A percentile compares a stretch with the other conserved stretches of the same genome.
These are phyloP conservation scores for Sonneratia alba DNA, from an alignment of 345 rosid genomes.

Conservation along the genomic window DNA sequence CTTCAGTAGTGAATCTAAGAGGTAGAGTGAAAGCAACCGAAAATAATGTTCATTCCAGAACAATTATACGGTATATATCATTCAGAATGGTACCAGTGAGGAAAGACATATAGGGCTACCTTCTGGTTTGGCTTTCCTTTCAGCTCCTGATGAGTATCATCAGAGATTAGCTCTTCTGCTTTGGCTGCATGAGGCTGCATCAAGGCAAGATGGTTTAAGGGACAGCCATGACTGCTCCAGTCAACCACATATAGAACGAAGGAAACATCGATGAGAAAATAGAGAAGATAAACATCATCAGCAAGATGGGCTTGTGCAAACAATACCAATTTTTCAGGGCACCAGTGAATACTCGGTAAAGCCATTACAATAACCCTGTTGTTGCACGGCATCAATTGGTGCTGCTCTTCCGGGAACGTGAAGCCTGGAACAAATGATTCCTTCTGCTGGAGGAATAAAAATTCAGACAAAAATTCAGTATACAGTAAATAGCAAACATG, in stretches of 20 bases:
- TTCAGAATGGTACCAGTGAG: not conserved
- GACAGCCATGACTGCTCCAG: not conserved
- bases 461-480: not conserved
- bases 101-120: slow-evolving; percentile 27
- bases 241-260: not conserved
- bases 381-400: slow-evolving; percentile 63
- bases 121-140: slow-evolving; percentile 56
- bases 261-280: not conserved
- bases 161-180: slow-evolving; percentile 52
- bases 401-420: slow-evolving; percentile 45
- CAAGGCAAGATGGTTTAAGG: slow-evolving; percentile 1
- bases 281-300: not conserved
- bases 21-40: not conserved
- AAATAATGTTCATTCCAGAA: not conserved
- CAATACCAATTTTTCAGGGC: slow-evolving; percentile 72
- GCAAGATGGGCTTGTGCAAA: not conserved
- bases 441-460: slow-evolving; percentile 31
- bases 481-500: not conserved
- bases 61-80: not conserved
- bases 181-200: slow-evolving; percentile 86
- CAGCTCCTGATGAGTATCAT: slow-evolving; percentile 46
- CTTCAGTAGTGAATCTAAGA: not conserved
- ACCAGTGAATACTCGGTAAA: slow-evolving; percentile 72
- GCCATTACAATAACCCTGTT: slow-evolving; percentile 65
- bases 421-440: slow-evolving; percentile 34